phyloP scores from a whole-genome alignment of 345 rosid genomes.

The Luvunga scandens region DNA sequence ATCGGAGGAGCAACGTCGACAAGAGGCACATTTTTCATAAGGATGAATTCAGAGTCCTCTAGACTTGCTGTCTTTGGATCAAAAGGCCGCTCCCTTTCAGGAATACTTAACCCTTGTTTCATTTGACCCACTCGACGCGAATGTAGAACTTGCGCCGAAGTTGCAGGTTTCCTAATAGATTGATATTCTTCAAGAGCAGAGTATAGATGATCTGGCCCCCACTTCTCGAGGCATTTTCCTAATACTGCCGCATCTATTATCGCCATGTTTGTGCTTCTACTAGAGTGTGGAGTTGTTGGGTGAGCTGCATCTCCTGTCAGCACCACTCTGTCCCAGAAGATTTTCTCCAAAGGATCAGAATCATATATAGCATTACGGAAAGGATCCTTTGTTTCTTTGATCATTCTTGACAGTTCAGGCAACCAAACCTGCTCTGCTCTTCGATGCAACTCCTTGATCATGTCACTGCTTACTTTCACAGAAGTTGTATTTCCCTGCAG shows the following conservation, averaged over 20 bases:
- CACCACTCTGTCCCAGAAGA: conserved; percentile 34
- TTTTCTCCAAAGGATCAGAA: too few relatives aligned
- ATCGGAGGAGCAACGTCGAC: conserved; percentile 34
- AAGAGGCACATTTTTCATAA: conserved; percentile 50
- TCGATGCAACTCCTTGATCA: conserved; percentile 51
- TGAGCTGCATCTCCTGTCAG: conserved; percentile 71
- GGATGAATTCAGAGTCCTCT: conserved; percentile 37
- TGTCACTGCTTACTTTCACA: conserved; percentile 44
- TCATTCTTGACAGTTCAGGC: conserved; percentile 53
- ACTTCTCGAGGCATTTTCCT: conserved; percentile 53
- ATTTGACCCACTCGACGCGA: conserved; percentile 49
- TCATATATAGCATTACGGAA: conserved; percentile 68
- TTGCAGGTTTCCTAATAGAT: conserved; percentile 47
- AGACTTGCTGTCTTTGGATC: conserved; percentile 31
- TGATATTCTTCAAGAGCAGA: conserved; percentile 69
- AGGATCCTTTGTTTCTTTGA: conserved; percentile 65
- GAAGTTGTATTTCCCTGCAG: conserved; percentile 63
- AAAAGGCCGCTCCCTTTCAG: conserved; percentile 22
- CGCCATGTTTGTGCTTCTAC: conserved; percentile 81
- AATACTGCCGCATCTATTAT: conserved; percentile 60
- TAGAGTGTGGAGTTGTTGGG: conserved; percentile 66
- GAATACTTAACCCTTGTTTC: conserved; percentile 56
- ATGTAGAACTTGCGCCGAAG: conserved; percentile 59
- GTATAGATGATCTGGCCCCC: conserved; percentile 36
- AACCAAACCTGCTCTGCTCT: conserved; percentile 64